Evolutionary conservation across 202 grass and related monocot genomes (phyloP), one percentile per base, ranked within the genome.

Genomic region (Hordeum pubiflorum): DNA sequence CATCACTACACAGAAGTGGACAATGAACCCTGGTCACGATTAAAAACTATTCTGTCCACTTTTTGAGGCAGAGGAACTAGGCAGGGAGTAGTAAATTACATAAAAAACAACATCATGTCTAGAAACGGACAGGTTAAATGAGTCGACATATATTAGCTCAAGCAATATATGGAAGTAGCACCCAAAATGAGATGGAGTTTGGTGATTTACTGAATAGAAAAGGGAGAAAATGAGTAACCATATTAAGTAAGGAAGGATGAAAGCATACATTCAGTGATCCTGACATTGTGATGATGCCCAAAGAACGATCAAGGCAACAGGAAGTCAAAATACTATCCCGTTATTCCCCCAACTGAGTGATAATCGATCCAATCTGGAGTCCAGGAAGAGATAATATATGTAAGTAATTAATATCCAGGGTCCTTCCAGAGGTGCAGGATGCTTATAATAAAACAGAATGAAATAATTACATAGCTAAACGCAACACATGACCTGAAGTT

Each of bases 211-310:
- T 71, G 17, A 18, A 84, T 10, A 7, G 58, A 29, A 70, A 77
- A 50, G 6, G 17, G 29, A 72, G 40, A 10, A 80, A 88, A 60
- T 29, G 2, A 12, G 6, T 69, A 75, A 39, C 14, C 46, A 81
- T 41, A 76, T 61, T 50, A 75, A 41, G 63, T 69, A 29, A 52
- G 34, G 20, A 85, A 86, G 80, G 63, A 55, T 74, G 39, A 85
- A 63, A 34, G 69, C 79, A 7, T 91, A 93, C 94, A 88, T 91
- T 97, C 72, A 91, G 48, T 29, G 86, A 81, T 79, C 89, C 91
- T 43, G 91, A 93, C 94, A 97, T 97, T 86, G 41, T 72, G 44
- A 73, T 40, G 78, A 77, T 76, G 71, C 78, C 37, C 36, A 75
- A 59, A 66, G 71, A 80, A 70, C 24, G 27, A 72, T 58, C 26